Conservation (phyloP, 164 flowering plant species). For the Kalanchoe fedtschenkoi region DNA sequence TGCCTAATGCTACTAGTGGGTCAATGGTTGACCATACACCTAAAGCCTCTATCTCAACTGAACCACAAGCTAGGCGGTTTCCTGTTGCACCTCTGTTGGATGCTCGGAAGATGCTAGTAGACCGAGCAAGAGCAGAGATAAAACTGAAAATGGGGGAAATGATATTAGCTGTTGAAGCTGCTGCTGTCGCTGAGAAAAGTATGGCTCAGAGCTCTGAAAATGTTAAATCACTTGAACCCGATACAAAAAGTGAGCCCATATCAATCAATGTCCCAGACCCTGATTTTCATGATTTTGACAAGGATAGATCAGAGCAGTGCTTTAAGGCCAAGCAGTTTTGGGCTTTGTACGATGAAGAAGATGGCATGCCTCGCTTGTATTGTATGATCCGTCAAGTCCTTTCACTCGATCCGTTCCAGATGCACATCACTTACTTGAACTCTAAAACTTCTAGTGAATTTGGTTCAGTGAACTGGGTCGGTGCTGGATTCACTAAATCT, state of each 20-base stretch:
- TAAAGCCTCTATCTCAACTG: constrained; percentile 18
- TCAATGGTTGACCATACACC: constrained; percentile 15
- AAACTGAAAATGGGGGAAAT: constrained; percentile 52
- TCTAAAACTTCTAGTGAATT: constrained; percentile 63
- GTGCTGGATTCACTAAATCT: constrained; percentile 60
- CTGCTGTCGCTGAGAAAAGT: constrained; percentile 13
- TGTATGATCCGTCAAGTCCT: constrained; percentile 64
- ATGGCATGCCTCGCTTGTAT: constrained; percentile 95
- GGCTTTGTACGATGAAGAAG: constrained; percentile 82
- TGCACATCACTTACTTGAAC: constrained; percentile 55
- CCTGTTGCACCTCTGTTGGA: constrained; percentile 54
- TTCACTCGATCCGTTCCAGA: constrained; percentile 64
- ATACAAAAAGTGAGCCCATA: constrained; percentile 21
- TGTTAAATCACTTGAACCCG: constrained; percentile 7
- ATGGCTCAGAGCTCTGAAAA: constrained; percentile 14
- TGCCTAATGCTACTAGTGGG: constrained; percentile 17
- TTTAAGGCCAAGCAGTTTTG: constrained; percentile 84
- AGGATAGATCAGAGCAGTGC: constrained; percentile 68
- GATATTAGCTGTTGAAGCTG: constrained; percentile 17
- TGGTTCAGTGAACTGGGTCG: constrained; percentile 57
- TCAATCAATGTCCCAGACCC: constrained; percentile 71
- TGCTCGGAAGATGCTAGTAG: constrained; percentile 54
- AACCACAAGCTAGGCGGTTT: constrained; percentile 20
- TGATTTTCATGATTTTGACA: constrained; percentile 86
- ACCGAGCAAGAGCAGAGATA: constrained; percentile 61